A percentile compares a stretch with the other conserved stretches of the same genome.
Conservation (phyloP, 2,329 filamentous ascomycete species). For the Monilinia polystroma region DNA sequence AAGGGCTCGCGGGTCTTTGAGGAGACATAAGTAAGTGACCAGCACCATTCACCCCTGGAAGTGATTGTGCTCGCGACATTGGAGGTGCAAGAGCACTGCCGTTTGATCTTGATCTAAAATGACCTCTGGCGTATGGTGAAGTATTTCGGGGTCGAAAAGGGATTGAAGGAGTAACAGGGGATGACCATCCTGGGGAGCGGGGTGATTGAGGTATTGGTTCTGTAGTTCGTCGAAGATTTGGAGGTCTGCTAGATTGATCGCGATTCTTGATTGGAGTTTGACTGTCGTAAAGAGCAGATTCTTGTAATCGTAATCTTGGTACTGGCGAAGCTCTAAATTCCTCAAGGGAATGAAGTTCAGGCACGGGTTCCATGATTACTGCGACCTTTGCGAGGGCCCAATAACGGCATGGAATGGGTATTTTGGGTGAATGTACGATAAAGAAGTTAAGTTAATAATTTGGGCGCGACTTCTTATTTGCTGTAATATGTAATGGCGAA, state of each 20-base stretch:
- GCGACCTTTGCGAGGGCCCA: constrained; percentile 25
- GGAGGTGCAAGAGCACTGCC: constrained; percentile 53
- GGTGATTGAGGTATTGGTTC: constrained; percentile 57
- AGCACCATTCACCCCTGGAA: constrained; percentile 60
- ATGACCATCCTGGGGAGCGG: constrained; percentile 43
- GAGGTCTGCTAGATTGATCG: constrained; percentile 46
- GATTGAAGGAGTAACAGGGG: constrained; percentile 44
- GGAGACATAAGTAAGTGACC: constrained; percentile 56
- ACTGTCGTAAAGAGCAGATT: constrained; percentile 30
- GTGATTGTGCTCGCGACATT: constrained; percentile 63
- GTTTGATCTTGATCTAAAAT: constrained; percentile 58
- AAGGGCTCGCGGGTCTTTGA: constrained; percentile 53
- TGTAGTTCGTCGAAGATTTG: constrained; percentile 56
- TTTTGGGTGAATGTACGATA: constrained; percentile 16
- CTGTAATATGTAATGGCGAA: not conserved
- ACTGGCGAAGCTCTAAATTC: constrained; percentile 60
- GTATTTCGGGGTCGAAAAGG: constrained; percentile 62
- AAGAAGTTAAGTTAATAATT: constrained; percentile 1
- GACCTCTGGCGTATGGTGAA: constrained; percentile 58
- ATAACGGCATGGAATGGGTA: constrained; percentile 20
- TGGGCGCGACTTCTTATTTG: constrained; percentile 13
- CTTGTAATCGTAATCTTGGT: constrained; percentile 50
- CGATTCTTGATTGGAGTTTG: constrained; percentile 25
- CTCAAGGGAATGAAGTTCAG: constrained; percentile 67
- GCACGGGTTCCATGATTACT: constrained; percentile 61